Evolutionary conservation across 331 rosid species (phyloP).

Genomic region (Phaseolus coccineus): DNA sequence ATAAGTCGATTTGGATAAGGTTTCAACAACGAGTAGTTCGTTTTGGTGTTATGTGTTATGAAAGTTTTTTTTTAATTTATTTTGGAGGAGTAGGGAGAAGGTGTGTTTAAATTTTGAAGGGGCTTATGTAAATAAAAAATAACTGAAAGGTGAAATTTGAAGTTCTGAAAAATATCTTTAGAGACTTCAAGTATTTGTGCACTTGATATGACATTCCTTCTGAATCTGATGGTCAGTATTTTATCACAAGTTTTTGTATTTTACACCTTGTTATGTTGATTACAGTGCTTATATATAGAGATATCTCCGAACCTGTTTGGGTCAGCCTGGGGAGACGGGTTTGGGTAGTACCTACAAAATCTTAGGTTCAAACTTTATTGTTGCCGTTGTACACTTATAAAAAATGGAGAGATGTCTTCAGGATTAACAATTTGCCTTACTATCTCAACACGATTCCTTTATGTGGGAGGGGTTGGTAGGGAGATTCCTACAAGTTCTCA

Average conservation of each 20-base stretch:
- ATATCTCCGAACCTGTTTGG: neutral
- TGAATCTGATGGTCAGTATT: conserved; percentile 1
- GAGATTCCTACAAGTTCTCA: neutral
- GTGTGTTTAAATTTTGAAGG: neutral
- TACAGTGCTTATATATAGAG: neutral
- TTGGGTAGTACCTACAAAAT: neutral
- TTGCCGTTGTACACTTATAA: neutral
- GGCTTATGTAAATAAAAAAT: neutral
- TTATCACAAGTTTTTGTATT: neutral
- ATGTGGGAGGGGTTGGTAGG: neutral
- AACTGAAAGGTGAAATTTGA: neutral
- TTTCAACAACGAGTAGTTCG: conserved; percentile 8
- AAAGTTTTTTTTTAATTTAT: neutral
- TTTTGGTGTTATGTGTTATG: too few relatives aligned
- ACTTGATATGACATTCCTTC: neutral
- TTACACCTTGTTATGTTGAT: neutral
- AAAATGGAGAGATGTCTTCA: neutral
- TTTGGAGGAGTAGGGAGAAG: neutral
- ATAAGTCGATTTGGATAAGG: conserved; percentile 18
- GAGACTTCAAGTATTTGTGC: neutral
- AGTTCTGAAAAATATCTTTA: neutral
- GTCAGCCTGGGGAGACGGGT: neutral
- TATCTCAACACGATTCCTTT: neutral
- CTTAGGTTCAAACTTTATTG: neutral
- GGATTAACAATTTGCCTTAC: neutral